Percentiles rank a stretch among this genome's conserved stretches.
These are phyloP conservation scores for Xanthoconium separans DNA, from an alignment of 1,284 basidiomycete species.

Conservation along the genomic window DNA sequence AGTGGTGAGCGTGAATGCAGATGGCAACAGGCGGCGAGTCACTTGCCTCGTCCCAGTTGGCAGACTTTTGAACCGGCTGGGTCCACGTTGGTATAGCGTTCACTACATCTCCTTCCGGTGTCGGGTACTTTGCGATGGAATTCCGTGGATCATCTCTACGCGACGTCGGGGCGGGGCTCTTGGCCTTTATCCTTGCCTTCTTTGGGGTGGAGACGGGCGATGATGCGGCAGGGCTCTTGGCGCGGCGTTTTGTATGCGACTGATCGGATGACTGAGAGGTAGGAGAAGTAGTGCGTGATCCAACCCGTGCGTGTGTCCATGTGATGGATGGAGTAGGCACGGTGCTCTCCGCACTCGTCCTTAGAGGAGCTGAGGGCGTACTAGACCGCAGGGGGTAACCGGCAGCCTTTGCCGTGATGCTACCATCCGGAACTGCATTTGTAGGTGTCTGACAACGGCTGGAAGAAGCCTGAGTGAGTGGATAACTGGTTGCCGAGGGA, in stretches of 20 bases:
- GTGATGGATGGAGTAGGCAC: conserved; percentile 22
- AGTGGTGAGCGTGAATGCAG: conserved; percentile 11
- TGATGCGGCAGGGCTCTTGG: conserved; percentile 43
- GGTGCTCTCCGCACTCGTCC: conserved; percentile 32
- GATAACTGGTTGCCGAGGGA: conserved; percentile 4
- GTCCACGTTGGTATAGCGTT: conserved; percentile 79
- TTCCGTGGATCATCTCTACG: conserved; percentile 33
- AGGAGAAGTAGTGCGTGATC: conserved; percentile 24
- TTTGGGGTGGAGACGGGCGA: conserved; percentile 36
- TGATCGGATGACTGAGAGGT: conserved; percentile 29
- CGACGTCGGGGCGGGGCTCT: conserved; percentile 31
- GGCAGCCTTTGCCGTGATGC: conserved; percentile 40
- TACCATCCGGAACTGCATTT: conserved; percentile 7
- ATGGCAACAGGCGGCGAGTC: neutral
- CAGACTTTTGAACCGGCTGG: conserved; percentile 58
- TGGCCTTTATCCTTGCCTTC: conserved; percentile 37
- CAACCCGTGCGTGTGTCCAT: conserved; percentile 17
- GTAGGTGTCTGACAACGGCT: conserved; percentile 30
- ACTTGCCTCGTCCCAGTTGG: conserved; percentile 79
- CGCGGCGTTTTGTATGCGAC: conserved; percentile 39
- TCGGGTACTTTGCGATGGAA: conserved; percentile 65
- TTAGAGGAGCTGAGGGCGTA: conserved; percentile 27
- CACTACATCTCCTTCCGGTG: conserved; percentile 47
- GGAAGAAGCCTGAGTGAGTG: conserved; percentile 9
- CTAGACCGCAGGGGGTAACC: conserved; percentile 34